Evolutionary conservation across 257 asterid genomes (phyloP).

Genomic region (Striga asiatica): DNA sequence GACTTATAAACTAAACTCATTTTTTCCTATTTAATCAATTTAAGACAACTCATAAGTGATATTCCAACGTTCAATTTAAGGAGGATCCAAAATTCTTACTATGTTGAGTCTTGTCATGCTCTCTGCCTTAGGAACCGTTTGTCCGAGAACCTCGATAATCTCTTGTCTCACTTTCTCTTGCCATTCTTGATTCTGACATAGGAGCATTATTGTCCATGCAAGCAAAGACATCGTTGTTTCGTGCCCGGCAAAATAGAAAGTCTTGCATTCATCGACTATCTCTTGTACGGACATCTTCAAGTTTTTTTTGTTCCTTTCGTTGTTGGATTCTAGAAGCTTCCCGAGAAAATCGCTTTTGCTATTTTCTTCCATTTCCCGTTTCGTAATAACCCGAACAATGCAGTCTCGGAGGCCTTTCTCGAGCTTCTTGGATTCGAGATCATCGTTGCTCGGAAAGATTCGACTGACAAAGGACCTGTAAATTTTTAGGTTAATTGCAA

Average conservation of each 20-base stretch:
- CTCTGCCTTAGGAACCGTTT: constrained; percentile 30
- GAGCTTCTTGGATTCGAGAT: constrained; percentile 44
- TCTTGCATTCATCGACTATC: constrained; percentile 69
- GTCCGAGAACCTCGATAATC: constrained; percentile 25
- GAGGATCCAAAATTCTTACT: no score
- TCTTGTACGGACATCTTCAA: constrained; percentile 35
- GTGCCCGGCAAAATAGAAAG: constrained; percentile 69
- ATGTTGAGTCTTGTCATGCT: constrained; percentile 36
- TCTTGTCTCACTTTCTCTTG: constrained; percentile 62
- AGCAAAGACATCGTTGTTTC: constrained; percentile 57
- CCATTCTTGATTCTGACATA: constrained; percentile 50
- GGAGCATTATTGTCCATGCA: constrained; percentile 53
- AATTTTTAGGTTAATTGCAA: neutral
- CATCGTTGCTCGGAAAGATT: constrained; percentile 33
- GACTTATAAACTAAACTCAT: no score
- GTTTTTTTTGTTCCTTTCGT: constrained; percentile 4
- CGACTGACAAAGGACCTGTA: constrained; percentile 16
- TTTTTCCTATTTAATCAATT: no score
- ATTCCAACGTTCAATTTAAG: no score
- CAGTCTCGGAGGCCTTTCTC: constrained; percentile 36
- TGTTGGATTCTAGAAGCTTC: constrained; percentile 35
- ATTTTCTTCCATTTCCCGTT: constrained; percentile 18
- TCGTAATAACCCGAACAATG: constrained; percentile 29
- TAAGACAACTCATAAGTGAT: no score
- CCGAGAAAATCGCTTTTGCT: constrained; percentile 32